Percentiles rank a stretch among this genome's conserved stretches.
Conservation (phyloP, 192 early-diverging fungal genomes). For the Coemansia sp. region DNA sequence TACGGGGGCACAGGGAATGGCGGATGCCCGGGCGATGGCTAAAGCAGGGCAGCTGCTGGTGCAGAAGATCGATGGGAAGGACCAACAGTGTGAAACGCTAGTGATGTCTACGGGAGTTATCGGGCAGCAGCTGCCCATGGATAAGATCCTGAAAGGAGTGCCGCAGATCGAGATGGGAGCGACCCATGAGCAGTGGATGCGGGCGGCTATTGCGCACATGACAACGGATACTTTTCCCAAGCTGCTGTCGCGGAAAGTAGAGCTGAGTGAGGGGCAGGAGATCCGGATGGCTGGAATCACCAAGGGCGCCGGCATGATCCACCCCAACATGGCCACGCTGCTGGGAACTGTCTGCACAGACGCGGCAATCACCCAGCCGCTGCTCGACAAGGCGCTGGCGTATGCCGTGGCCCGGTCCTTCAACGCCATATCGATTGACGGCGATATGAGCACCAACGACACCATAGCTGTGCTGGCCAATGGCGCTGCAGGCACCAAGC, state of each 20-base stretch:
- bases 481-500: slow-evolving; percentile 49
- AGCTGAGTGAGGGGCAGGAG: slow-evolving; percentile 10
- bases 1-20: slow-evolving; percentile 79
- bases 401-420: slow-evolving; percentile 88
- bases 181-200: slow-evolving; percentile 73
- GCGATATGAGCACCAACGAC: slow-evolving; percentile 97
- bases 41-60: slow-evolving; percentile 57
- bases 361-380: slow-evolving; percentile 59
- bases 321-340: slow-evolving; percentile 98
- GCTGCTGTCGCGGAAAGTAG: slow-evolving; percentile 61
- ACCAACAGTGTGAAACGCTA: slow-evolving; percentile 37
- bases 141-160: slow-evolving; percentile 72
- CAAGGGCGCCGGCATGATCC: slow-evolving; percentile 98
- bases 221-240: slow-evolving; percentile 99
- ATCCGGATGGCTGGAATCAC: slow-evolving; percentile 87
- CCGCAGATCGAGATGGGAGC: slow-evolving; percentile 46
- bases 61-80: slow-evolving; percentile 20
- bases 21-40: slow-evolving; percentile 72
- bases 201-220: slow-evolving; percentile 86
- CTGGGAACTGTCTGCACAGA: slow-evolving; percentile 88
- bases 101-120: slow-evolving; percentile 99
- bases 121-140: slow-evolving; percentile 83
- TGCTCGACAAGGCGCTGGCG: slow-evolving; percentile 68
- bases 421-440: slow-evolving; percentile 93
- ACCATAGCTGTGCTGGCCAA: slow-evolving; percentile 89